phyloP scores from a whole-genome alignment of 805 yeast genomes.

The Torulaspora delbrueckii region DNA sequence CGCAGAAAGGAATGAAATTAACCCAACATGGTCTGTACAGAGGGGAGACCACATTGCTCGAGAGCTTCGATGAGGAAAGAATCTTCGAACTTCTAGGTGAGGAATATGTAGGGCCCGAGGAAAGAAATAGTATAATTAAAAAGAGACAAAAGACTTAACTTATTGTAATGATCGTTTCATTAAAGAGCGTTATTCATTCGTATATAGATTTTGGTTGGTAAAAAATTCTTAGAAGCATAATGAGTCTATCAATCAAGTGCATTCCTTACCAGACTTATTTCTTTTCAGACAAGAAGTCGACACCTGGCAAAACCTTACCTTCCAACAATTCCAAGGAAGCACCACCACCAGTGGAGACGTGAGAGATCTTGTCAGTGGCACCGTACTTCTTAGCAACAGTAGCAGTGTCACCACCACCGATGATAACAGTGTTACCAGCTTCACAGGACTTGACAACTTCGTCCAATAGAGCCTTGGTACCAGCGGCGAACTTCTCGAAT shows the following conservation, averaged over 20 bases:
- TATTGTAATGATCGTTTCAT: slow-evolving; percentile 12
- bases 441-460: slow-evolving; percentile 83
- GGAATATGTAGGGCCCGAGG: slow-evolving; percentile 17
- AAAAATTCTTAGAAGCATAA: slow-evolving; percentile 1
- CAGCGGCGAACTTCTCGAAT: slow-evolving; percentile 84
- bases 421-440: slow-evolving; percentile 89
- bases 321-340: slow-evolving; percentile 97
- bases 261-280: slow-evolving; percentile 20
- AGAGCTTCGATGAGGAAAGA: slow-evolving; percentile 25
- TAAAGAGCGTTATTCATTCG: slow-evolving; percentile 14
- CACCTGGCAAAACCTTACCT: slow-evolving; percentile 99
- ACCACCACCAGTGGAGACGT: slow-evolving; percentile 99
- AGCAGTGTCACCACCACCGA: slow-evolving; percentile 99
- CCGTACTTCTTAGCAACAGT: slow-evolving; percentile 98
- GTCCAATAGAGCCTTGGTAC: slow-evolving; percentile 86
- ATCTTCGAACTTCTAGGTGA: slow-evolving; percentile 27
- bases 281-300: slow-evolving; percentile 82
- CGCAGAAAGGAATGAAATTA: slow-evolving; percentile 25
- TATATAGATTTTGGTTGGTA: slow-evolving; percentile 5
- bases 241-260: slow-evolving; percentile 6
- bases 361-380: slow-evolving; percentile 92
- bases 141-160: slow-evolving; percentile 7
- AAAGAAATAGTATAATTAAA: slow-evolving; percentile 13
- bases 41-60: slow-evolving; percentile 18
- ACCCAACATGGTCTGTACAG: slow-evolving; percentile 33